These are phyloP conservation scores for Lanmaoa pseudosensibilis DNA, from an alignment of 768 basidiomycete genomes.

Conservation along the genomic window DNA sequence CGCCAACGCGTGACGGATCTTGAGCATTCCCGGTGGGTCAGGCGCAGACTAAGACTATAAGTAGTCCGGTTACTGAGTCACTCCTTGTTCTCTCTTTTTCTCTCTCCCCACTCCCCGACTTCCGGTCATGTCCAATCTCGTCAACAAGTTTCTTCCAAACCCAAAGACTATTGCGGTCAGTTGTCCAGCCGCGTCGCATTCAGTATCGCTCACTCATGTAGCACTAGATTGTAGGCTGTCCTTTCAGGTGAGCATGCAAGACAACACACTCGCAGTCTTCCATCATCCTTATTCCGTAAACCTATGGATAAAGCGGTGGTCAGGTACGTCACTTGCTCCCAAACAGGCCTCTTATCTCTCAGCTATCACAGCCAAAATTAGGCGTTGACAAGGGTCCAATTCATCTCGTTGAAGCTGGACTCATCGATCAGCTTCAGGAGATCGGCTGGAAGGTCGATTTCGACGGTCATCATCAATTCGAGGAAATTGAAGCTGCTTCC, in stretches of 20 bases:
- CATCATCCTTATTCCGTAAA: slow-evolving; percentile 13
- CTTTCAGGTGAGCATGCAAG: slow-evolving; percentile 72
- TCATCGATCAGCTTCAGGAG: slow-evolving; percentile 68
- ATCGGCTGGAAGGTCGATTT: slow-evolving; percentile 91
- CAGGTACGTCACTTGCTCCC: slow-evolving; percentile 25
- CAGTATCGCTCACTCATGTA: slow-evolving; percentile 8
- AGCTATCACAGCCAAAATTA: slow-evolving; percentile 53
- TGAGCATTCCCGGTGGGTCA: background rate
- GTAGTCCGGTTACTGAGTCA: background rate
- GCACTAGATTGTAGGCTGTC: slow-evolving; percentile 85
- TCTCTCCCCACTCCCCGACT: background rate
- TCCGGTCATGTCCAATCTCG: slow-evolving; percentile 21
- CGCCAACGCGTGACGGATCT: slow-evolving; percentile 2
- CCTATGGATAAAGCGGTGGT: slow-evolving; percentile 23
- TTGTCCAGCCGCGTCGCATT: slow-evolving; percentile 16
- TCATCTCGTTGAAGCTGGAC: slow-evolving; percentile 83
- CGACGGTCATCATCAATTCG: slow-evolving; percentile 88
- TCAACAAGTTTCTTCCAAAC: slow-evolving; percentile 40
- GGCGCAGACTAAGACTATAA: background rate
- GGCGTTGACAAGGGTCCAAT: slow-evolving; percentile 91
- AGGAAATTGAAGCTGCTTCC: slow-evolving; percentile 56
- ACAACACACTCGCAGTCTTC: background rate
- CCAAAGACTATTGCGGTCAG: slow-evolving; percentile 81
- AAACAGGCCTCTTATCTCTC: slow-evolving; percentile 13
- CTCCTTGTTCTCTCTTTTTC: background rate